Conservation (phyloP, 2,329 filamentous ascomycete genomes). For the Cladophialophora immunda region DNA sequence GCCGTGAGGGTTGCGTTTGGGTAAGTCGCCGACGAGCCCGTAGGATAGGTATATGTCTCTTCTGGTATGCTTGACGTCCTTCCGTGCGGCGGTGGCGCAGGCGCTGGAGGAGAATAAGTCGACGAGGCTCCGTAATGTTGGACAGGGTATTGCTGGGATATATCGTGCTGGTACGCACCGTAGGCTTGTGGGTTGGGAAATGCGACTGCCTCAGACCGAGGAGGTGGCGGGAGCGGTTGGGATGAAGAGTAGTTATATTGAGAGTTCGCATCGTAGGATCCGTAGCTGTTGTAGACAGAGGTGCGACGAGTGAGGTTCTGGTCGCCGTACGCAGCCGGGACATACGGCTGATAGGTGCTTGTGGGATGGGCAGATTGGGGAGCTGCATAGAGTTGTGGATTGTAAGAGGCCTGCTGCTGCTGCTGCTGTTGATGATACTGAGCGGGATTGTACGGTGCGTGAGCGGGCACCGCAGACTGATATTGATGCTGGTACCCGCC, state of each 20-base stretch:
- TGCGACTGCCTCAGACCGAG: constrained; percentile 32
- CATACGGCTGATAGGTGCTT: constrained; percentile 56
- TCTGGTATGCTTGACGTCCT: constrained; percentile 39
- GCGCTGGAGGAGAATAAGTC: constrained; percentile 45
- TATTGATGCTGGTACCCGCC: constrained; percentile 63
- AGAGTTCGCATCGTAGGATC: constrained; percentile 42
- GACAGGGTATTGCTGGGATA: constrained; percentile 26
- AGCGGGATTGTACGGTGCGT: constrained; percentile 68
- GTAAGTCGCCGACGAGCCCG: constrained; percentile 23
- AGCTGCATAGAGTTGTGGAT: constrained; percentile 69
- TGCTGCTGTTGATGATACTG: constrained; percentile 60
- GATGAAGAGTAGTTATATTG: constrained; percentile 43
- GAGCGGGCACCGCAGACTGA: constrained; percentile 52
- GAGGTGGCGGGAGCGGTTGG: constrained; percentile 43
- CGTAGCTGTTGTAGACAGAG: constrained; percentile 38
- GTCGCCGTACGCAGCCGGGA: constrained; percentile 59
- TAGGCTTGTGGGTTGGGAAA: constrained; percentile 30
- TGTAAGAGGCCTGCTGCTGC: constrained; percentile 64
- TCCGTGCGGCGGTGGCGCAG: constrained; percentile 49
- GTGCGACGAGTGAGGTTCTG: constrained; percentile 33
- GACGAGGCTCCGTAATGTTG: constrained; percentile 28
- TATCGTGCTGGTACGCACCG: constrained; percentile 33
- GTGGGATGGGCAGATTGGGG: constrained; percentile 29
- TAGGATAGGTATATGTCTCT: constrained; percentile 30
- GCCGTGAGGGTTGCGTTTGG: constrained; percentile 25